A percentile compares a stretch with the other conserved stretches of the same genome.
Evolutionary conservation across 225 moss, liverwort and hornwort genomes (phyloP).

Genomic region (Climacium dendroides): DNA sequence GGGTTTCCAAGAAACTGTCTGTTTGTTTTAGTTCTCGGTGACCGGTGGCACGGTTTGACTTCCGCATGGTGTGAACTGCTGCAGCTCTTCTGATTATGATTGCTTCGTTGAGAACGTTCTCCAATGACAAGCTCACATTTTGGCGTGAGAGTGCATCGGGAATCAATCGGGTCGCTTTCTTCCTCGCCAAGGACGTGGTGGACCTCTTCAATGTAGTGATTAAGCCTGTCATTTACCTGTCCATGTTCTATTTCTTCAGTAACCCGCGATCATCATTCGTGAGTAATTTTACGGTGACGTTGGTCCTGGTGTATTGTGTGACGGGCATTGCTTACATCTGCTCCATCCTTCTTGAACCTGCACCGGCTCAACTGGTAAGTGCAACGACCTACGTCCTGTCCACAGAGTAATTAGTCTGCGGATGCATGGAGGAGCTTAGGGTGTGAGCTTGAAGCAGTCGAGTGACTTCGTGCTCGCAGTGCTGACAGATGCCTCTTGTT

Average conservation of each 20-base stretch:
- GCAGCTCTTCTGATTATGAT: constrained; percentile 86
- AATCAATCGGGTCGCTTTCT: constrained; percentile 69
- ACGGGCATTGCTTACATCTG: constrained; percentile 75
- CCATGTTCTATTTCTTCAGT: constrained; percentile 91
- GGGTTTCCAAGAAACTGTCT: not conserved
- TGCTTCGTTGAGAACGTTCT: constrained; percentile 73
- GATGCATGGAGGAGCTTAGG: not conserved
- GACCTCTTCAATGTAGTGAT: constrained; percentile 74
- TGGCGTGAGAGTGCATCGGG: constrained; percentile 96
- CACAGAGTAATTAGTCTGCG: not conserved
- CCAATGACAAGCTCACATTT: constrained; percentile 66
- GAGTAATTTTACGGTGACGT: constrained; percentile 51
- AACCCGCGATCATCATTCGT: constrained; percentile 69
- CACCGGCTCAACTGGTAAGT: constrained; percentile 74
- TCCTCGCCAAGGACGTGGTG: constrained; percentile 75
- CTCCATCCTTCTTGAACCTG: constrained; percentile 67
- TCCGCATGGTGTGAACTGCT: constrained; percentile 8
- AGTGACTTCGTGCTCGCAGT: not conserved
- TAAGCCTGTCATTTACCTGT: constrained; percentile 75
- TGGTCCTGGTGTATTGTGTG: constrained; percentile 69
- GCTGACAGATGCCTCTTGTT: not conserved
- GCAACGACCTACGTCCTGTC: constrained; percentile 5
- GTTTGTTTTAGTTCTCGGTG: not conserved
- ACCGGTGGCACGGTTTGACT: not conserved
- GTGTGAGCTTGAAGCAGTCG: not conserved